Conservation (phyloP, 139 green algal species). For the Yamagishiella unicocca region DNA sequence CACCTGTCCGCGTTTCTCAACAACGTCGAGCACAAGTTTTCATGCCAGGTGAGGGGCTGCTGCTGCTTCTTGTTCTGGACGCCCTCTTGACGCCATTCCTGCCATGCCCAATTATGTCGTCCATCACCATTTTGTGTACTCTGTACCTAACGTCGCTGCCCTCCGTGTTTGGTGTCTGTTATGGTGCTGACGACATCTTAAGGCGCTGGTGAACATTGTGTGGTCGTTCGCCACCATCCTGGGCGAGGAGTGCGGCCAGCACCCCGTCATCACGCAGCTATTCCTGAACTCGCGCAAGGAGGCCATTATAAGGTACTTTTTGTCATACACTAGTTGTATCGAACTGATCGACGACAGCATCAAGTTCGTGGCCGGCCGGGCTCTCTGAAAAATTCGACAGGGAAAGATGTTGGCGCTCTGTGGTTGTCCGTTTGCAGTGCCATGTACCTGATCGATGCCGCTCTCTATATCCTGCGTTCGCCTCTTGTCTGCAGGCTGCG, state of each 20-base stretch:
- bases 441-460: background rate
- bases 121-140: too few species aligned
- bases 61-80: too few species aligned
- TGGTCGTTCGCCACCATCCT: conserved; percentile 69
- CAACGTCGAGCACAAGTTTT: conserved; percentile 62
- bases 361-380: too few species aligned
- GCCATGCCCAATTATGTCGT: too few species aligned
- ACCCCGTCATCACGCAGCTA: conserved; percentile 54
- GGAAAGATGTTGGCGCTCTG: background rate
- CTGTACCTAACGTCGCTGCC: too few species aligned
- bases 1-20: conserved; percentile 54
- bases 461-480: too few species aligned
- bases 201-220: conserved; percentile 74
- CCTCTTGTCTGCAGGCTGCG: conserved; percentile 47
- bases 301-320: conserved; percentile 39
- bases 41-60: conserved; percentile 58
- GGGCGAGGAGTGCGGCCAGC: conserved; percentile 54
- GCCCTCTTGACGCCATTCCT: too few species aligned
- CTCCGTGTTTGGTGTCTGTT: too few species aligned
- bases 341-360: too few species aligned
- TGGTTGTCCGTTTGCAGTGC: background rate
- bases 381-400: too few species aligned
- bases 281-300: conserved; percentile 58
- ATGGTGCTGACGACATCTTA: background rate
- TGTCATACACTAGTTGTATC: background rate